Base-by-base conservation (phyloP, 2,329 filamentous ascomycete genomes). In the Neonectria hederae region DNA sequence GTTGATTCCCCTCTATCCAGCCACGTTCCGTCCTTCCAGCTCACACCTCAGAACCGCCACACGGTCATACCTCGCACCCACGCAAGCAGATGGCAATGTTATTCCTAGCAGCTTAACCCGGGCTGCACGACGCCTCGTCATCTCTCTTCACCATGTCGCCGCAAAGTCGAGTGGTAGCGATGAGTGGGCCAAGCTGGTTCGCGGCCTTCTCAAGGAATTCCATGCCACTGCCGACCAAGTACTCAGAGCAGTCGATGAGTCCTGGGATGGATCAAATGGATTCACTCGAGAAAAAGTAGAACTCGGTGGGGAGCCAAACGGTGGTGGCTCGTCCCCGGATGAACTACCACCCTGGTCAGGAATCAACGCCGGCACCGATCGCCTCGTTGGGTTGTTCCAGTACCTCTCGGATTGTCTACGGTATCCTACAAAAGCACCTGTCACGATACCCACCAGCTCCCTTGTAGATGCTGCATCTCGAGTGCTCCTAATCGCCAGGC, bases 1-100 rank as follows among this genome's bases (percentile, higher is more conserved):
- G 48, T 82, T 97, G 35, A 81, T 97, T 32, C 90, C 92, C n/a
- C 86, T 90, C 56, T 94, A 97, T 77, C 90, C 93, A 30, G 92
- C 93, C 7, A 92, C 92, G 32, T 91, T 97, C 77, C 90, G 95
- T 13, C 91, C 93, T 1, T 92, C 90, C 75, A 84, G 87, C 63
- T 83, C 86, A 40, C 91, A 93, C 69, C 85, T 97, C 46, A 88
- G 86, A 59, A 81, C 84, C 13, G 83, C 91, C 21, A 79, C 90
- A 45, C 82, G 85, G 49, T 79, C 80, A 6, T 87, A 90, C 67
- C 77, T 95, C 57, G 89, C 89, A 3, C 89, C 90, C 2, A 91
- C 90, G 5, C 83, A 83, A 28, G 86, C 84, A 13, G 85, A 86
- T 64, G 75, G 73, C 30, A 45, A 75, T 14, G 77, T 82, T 5